phyloP scores from a whole-genome alignment of 73 alveolate species.

The Halteria grandinella region DNA sequence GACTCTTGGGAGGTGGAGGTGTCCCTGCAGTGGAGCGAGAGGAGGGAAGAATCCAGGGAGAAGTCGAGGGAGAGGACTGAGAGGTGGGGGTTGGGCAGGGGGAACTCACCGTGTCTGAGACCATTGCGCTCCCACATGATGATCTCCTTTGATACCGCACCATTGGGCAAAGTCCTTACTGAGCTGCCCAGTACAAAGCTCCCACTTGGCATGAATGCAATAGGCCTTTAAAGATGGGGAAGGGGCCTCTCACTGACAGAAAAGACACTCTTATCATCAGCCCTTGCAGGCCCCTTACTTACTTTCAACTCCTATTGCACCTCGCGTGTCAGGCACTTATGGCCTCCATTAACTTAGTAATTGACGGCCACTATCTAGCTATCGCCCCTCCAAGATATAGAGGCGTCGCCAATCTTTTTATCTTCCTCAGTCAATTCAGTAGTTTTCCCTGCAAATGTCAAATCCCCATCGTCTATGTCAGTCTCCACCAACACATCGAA shows the following conservation, averaged over 20 bases:
- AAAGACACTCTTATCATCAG: conserved; percentile 91
- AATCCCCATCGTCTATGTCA: conserved; percentile 81
- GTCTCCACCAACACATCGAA: conserved; percentile 61
- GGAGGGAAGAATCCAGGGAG: conserved; percentile 49
- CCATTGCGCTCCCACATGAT: conserved; percentile 98
- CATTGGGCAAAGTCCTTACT: conserved; percentile 76
- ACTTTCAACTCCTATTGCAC: conserved; percentile 70
- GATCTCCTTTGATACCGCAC: conserved; percentile 76
- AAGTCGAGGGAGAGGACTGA: conserved; percentile 6
- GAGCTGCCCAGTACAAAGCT: conserved; percentile 89
- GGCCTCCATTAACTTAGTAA: conserved; percentile 86
- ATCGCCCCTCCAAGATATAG: conserved; percentile 88
- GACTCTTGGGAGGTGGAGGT: not conserved
- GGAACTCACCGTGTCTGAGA: conserved; percentile 95
- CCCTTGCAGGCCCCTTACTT: conserved; percentile 92
- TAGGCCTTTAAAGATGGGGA: conserved; percentile 66
- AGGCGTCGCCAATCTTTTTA: conserved; percentile 55
- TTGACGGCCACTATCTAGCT: conserved; percentile 79
- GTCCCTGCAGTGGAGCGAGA: conserved; percentile 43
- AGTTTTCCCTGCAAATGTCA: conserved; percentile 64
- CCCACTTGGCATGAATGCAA: conserved; percentile 94
- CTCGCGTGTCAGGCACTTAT: conserved; percentile 88
- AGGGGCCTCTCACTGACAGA: conserved; percentile 83
- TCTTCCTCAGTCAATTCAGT: conserved; percentile 37
- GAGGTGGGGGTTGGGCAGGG: conserved; percentile 49